Percentiles rank a stretch among this genome's conserved stretches.
These are phyloP conservation scores for Wickerhamomyces bisporus DNA, from an alignment of 805 yeast genomes.

Conservation along the genomic window DNA sequence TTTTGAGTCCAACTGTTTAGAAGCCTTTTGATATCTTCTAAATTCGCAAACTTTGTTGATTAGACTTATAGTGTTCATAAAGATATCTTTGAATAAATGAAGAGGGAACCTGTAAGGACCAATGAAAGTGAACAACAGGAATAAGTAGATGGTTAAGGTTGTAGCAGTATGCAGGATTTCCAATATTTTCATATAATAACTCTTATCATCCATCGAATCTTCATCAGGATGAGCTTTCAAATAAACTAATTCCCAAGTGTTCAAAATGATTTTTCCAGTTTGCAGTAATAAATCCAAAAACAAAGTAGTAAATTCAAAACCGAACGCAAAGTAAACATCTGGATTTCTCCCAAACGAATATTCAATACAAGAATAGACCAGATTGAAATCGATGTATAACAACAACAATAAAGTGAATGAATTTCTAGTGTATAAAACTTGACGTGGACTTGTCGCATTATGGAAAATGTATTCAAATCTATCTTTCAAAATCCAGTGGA, in stretches of 20 bases:
- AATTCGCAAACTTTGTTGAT: conserved; percentile 33
- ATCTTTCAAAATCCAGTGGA: conserved; percentile 66
- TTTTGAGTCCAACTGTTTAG: conserved; percentile 58
- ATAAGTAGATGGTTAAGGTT: conserved; percentile 42
- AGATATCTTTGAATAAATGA: conserved; percentile 45
- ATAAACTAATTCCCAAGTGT: conserved; percentile 51
- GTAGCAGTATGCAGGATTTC: conserved; percentile 46
- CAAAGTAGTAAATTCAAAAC: conserved; percentile 69
- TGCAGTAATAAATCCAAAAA: conserved; percentile 47
- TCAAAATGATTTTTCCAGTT: conserved; percentile 42
- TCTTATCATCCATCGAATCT: conserved; percentile 68
- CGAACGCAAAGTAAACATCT: conserved; percentile 58
- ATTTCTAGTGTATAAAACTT: conserved; percentile 34
- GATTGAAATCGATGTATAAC: conserved; percentile 42
- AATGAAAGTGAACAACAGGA: conserved; percentile 41
- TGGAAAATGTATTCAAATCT: conserved; percentile 45
- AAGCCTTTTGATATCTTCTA: conserved; percentile 35
- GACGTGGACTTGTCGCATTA: conserved; percentile 29
- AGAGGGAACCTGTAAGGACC: conserved; percentile 40
- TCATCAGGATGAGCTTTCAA: conserved; percentile 46
- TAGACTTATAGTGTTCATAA: conserved; percentile 29
- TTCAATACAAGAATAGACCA: conserved; percentile 53
- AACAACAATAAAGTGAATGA: conserved; percentile 41
- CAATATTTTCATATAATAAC: conserved; percentile 50
- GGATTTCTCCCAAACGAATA: conserved; percentile 35